A percentile compares a stretch with the other conserved stretches of the same genome.
Evolutionary conservation across 768 basidiomycete species (phyloP).

Genomic region (Lepiota brunneoincarnata): DNA sequence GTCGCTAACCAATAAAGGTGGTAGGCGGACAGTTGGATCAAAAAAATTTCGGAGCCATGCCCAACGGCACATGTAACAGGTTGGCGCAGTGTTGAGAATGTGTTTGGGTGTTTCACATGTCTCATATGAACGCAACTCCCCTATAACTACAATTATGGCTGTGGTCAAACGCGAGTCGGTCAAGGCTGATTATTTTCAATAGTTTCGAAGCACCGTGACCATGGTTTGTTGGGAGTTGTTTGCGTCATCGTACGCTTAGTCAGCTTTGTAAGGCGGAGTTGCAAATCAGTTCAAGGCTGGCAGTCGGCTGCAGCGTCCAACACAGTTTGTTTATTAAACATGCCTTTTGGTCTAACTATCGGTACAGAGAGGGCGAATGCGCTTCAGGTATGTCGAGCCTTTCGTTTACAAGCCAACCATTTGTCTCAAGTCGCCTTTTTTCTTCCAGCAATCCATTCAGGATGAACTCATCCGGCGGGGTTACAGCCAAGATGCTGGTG

Average conservation of each 20-base stretch:
- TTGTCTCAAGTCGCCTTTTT: slow-evolving; percentile 15
- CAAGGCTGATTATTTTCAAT: neutral
- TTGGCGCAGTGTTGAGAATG: too few species aligned
- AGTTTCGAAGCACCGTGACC: neutral
- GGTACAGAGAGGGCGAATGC: slow-evolving; percentile 72
- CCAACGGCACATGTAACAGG: too few species aligned
- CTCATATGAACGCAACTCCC: too few species aligned
- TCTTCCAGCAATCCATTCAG: slow-evolving; percentile 66
- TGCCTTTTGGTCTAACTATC: slow-evolving; percentile 77
- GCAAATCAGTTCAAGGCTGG: slow-evolving; percentile 8
- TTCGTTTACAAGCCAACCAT: neutral
- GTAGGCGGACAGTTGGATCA: too few species aligned
- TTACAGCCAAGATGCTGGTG: slow-evolving; percentile 75
- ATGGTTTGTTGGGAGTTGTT: neutral
- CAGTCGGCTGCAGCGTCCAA: slow-evolving; percentile 14
- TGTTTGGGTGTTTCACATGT: too few species aligned
- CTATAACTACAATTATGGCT: too few species aligned
- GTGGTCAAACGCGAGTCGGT: too few species aligned
- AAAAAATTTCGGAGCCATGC: too few species aligned
- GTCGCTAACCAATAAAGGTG: too few species aligned
- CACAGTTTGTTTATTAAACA: slow-evolving; percentile 32
- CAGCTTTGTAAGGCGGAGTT: slow-evolving; percentile 13
- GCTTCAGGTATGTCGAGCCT: slow-evolving; percentile 53
- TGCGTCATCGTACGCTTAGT: neutral
- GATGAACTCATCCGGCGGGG: slow-evolving; percentile 76